phyloP scores from a whole-genome alignment of 2,329 filamentous ascomycete species.

The Teratosphaeria epicoccoides region DNA sequence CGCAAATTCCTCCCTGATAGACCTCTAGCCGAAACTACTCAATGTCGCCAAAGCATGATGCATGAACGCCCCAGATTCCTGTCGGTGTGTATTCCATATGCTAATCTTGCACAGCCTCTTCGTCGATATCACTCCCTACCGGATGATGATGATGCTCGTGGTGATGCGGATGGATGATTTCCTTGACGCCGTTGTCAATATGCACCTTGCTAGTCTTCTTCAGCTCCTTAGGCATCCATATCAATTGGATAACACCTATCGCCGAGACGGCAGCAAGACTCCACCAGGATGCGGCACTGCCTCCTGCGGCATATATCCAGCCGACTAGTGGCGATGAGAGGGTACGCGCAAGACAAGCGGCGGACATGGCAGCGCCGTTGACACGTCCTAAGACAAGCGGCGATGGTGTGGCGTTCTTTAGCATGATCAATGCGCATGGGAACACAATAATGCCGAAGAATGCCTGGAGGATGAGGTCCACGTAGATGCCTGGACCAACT shows the following conservation, averaged over 20 bases:
- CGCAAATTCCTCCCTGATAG: neutral
- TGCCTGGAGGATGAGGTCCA: constrained; percentile 51
- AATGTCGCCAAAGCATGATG: neutral
- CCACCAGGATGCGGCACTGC: constrained; percentile 48
- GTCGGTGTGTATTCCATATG: neutral
- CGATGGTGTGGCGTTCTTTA: constrained; percentile 57
- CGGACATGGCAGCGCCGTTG: constrained; percentile 58
- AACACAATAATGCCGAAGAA: constrained; percentile 57
- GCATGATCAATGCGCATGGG: constrained; percentile 54
- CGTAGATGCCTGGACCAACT: constrained; percentile 50
- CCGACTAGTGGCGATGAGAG: constrained; percentile 56
- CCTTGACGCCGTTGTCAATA: neutral
- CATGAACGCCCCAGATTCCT: neutral
- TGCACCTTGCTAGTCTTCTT: neutral
- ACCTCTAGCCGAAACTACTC: neutral
- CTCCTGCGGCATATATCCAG: constrained; percentile 51
- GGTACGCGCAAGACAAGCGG: constrained; percentile 55
- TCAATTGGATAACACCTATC: constrained; percentile 43
- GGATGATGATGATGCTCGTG: neutral
- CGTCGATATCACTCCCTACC: neutral
- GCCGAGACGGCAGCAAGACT: constrained; percentile 43
- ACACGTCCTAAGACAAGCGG: constrained; percentile 53
- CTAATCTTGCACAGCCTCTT: neutral
- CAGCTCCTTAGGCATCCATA: constrained; percentile 42
- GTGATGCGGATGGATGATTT: neutral